Evolutionary conservation across 1,139 yeast species (phyloP).

Genomic region (Pneumocystis carinii): DNA sequence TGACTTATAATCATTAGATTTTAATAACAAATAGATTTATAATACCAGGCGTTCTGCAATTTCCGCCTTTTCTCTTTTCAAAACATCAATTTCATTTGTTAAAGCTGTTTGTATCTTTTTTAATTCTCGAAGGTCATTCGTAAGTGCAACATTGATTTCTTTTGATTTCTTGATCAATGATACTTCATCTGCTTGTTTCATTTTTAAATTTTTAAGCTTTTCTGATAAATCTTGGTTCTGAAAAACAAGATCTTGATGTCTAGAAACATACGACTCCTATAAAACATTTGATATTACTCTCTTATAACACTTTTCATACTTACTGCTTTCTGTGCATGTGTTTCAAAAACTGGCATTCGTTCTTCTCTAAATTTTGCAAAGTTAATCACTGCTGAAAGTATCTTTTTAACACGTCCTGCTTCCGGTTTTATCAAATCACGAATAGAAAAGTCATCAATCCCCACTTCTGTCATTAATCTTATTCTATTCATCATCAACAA

Average conservation of each 20-base stretch:
- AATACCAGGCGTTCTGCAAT: conserved; percentile 34
- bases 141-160: conserved; percentile 44
- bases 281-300: conserved; percentile 23
- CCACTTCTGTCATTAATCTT: conserved; percentile 35
- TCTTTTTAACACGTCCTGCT: conserved; percentile 42
- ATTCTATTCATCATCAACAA: neutral
- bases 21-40: neutral
- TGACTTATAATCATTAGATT: neutral
- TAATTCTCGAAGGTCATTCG: conserved; percentile 45
- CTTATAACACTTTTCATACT: conserved; percentile 7
- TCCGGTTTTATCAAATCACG: conserved; percentile 64
- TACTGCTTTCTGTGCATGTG: conserved; percentile 41
- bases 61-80: conserved; percentile 46
- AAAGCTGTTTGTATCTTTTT: conserved; percentile 50
- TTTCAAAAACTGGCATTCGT: conserved; percentile 54
- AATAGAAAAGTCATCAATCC: conserved; percentile 60
- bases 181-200: conserved; percentile 17
- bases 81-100: conserved; percentile 49
- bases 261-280: neutral
- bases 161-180: conserved; percentile 34
- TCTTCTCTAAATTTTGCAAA: conserved; percentile 75
- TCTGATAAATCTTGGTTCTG: conserved; percentile 16
- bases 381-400: conserved; percentile 71
- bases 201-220: conserved; percentile 19
- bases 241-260: conserved; percentile 6